Conservation (phyloP, 768 basidiomycete genomes). For the Naematelia aurantialba region DNA sequence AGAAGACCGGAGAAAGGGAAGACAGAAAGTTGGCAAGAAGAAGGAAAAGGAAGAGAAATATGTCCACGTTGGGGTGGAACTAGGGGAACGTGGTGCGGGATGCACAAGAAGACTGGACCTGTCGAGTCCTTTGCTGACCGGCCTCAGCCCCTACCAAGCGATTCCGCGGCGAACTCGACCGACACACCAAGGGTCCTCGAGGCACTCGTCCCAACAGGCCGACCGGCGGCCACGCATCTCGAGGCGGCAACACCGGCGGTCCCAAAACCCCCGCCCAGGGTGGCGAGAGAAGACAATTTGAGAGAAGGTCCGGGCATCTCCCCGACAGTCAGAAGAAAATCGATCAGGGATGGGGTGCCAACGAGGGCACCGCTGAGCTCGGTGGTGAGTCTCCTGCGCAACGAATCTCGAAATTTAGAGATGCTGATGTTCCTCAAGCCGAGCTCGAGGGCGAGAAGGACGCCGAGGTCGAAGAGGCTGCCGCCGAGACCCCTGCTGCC, state of each 20-base stretch:
- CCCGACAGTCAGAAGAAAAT: constrained; percentile 95
- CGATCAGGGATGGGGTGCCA: constrained; percentile 91
- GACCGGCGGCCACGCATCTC: constrained; percentile 48
- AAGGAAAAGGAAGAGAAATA: too few species aligned
- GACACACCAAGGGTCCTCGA: constrained; percentile 47
- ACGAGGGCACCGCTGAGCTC: constrained; percentile 77
- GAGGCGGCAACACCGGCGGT: constrained; percentile 47
- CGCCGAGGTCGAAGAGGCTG: constrained; percentile 68
- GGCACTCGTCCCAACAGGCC: constrained; percentile 54
- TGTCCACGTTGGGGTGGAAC: too few species aligned
- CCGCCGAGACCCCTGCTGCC: constrained; percentile 62
- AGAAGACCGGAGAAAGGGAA: too few species aligned
- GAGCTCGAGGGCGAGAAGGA: constrained; percentile 74
- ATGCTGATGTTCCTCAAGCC: constrained; percentile 42
- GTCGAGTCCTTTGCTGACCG: background rate
- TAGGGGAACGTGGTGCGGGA: too few species aligned
- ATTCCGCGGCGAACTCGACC: constrained; percentile 38
- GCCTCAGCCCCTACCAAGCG: constrained; percentile 30
- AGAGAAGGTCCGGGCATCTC: constrained; percentile 51
- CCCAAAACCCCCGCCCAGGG: constrained; percentile 48
- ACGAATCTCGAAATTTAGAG: too few species aligned
- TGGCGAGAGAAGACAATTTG: constrained; percentile 75
- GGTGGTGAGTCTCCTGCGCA: constrained; percentile 29
- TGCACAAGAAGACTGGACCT: background rate
- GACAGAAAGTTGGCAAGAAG: too few species aligned